Conservation (phyloP, 2,329 filamentous ascomycete species). For the Botrytis byssoidea region DNA sequence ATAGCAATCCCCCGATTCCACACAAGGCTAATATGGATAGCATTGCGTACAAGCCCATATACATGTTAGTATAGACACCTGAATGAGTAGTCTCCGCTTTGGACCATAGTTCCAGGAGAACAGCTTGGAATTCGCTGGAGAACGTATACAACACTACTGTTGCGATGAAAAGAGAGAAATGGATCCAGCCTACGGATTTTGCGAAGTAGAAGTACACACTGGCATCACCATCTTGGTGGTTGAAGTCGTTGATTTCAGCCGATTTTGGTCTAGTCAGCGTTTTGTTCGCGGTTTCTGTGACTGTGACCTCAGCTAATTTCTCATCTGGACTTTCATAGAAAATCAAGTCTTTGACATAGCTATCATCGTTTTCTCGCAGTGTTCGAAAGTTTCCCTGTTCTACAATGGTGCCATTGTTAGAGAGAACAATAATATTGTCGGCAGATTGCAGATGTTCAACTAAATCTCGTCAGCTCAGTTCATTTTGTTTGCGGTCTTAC, state of each 20-base stretch:
- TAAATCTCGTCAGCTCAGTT: constrained; percentile 23
- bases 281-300: neutral
- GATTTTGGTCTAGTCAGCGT: neutral
- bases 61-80: neutral
- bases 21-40: neutral
- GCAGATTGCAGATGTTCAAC: constrained; percentile 27
- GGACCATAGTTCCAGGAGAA: neutral
- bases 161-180: neutral
- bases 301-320: neutral
- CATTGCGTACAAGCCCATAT: constrained; percentile 10
- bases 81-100: neutral
- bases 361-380: constrained; percentile 8
- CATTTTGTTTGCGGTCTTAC: neutral
- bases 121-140: neutral
- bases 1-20: neutral
- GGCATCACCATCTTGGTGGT: constrained; percentile 13
- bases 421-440: constrained; percentile 43
- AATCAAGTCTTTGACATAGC: constrained; percentile 9
- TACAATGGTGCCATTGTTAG: constrained; percentile 31
- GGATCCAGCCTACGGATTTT: constrained; percentile 5
- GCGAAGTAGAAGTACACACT: constrained; percentile 19
- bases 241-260: neutral
- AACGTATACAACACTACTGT: neutral
- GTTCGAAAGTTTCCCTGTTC: constrained; percentile 38
- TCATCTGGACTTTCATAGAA: neutral